Base-by-base conservation (phyloP, 23 red algal species). In the Gracilaria caudata region DNA sequence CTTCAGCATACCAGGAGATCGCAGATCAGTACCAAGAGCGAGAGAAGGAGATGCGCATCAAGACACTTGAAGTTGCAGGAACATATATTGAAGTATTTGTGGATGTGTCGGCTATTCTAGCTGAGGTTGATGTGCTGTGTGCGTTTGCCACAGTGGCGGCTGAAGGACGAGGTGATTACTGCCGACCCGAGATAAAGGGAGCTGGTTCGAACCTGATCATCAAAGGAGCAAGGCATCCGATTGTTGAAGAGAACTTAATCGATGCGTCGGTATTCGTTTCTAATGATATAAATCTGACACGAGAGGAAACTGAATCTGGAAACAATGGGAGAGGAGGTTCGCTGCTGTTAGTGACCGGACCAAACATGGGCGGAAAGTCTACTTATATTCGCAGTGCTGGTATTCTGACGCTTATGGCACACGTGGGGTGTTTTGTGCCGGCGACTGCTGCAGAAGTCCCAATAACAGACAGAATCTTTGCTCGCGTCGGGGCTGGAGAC, bases 331-430 rank as follows among this genome's bases (percentile, higher is more conserved):
- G 64, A 81, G 65, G 56, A 32, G 84, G 85, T 7, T 86, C 85
- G 10, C 83, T 98, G 54, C 40, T 91, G 38, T n/a, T 98, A 16
- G 89, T 98, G 24, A 98, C 96, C 17, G 96, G 96, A 37, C 96
- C 96, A 30, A 98, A 98, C 76, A 98, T 95, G 96, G 93, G 93
- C 73, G 96, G 96, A 49, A 98, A 98, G 51, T 91, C 84, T 35
- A 94, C 92, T 4, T 92, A 92, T 80, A 94, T 98, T 3, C 78
- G 96, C 41, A 89, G 68, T 58, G 92, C 92, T 29, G 96, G 96
- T 54, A 88, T 98, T 33, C 80, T 95, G 32, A 91, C 92, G 20
- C 86, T 98, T 17, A 95, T 98, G 92, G 92, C 96, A 7, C 96
- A 98, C 53, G 59, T 92, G 0, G 96, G 96, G 17, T 93, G 73